Evolutionary conservation across 345 rosid species (phyloP).

Genomic region (Litchi chinensis): DNA sequence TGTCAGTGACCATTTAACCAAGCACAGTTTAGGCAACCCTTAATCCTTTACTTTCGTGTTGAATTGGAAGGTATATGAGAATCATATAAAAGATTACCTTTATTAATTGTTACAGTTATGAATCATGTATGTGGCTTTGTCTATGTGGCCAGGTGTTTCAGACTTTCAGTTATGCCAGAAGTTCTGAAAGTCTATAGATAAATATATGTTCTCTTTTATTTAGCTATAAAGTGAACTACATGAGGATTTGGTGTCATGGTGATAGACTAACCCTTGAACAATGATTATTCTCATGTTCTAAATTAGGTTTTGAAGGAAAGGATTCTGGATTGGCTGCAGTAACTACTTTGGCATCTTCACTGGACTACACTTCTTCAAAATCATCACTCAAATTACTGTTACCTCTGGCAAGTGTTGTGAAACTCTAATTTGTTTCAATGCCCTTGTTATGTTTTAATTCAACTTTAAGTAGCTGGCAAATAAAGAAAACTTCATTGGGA

Average conservation of each 20-base stretch:
- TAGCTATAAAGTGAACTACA: background rate
- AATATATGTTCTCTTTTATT: background rate
- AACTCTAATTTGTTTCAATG: constrained; percentile 4
- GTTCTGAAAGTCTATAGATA: background rate
- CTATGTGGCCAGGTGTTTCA: background rate
- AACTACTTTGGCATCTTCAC: constrained; percentile 71
- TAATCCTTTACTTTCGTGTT: background rate
- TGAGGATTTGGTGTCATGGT: background rate
- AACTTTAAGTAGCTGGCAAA: background rate
- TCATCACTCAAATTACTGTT: constrained; percentile 69
- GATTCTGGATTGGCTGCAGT: constrained; percentile 69
- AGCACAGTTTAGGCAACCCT: background rate
- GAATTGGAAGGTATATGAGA: background rate
- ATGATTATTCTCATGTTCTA: constrained; percentile 8
- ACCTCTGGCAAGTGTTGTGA: constrained; percentile 63
- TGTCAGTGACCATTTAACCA: background rate
- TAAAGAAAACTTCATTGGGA: background rate
- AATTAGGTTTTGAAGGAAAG: constrained; percentile 61
- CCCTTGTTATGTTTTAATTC: background rate
- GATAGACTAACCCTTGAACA: background rate
- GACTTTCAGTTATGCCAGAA: background rate
- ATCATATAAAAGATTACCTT: too few species aligned
- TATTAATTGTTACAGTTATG: too few species aligned
- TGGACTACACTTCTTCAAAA: constrained; percentile 73
- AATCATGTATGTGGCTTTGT: background rate